Base-by-base conservation (phyloP, 2,329 filamentous ascomycete species). In the Tolypocladium album region DNA sequence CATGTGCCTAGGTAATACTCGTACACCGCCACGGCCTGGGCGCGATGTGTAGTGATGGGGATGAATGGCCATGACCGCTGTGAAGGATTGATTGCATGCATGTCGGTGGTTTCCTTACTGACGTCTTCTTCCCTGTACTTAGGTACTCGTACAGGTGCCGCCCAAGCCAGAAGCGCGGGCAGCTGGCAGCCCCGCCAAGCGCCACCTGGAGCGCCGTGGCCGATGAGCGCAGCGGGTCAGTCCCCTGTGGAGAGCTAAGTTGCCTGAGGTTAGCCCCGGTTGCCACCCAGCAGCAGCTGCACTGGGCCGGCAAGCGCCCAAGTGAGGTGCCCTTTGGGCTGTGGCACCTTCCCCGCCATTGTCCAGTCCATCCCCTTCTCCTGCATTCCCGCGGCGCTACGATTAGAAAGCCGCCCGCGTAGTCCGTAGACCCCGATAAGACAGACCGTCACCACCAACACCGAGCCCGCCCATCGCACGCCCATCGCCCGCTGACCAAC, bases 351-450 rank as follows among this genome's bases (percentile, higher is more conserved):
- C 40, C 38, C 42, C 59, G 55, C 56, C 55, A 39, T 45, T 38
- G 50, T 22, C 24, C 20, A 11, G 36, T 47, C 42, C 42, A 45
- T 36, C 42, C 55, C 47, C 45, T 36, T 58, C 59, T 62, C 55
- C 59, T 59, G 61, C 61, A 61, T 47, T 55, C 43, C 20, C 50
- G 57, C 56, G 38, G 55, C 61, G 59, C 59, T 61, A 59, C 47
- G 53, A 57, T 47, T 31, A 24, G 15, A 45, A 24, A 20, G 11
- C 43, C 42, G 42, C 42, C 12, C 42, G 42, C 3, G 27, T 31
- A 5, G 27, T 31, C 27, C 15, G 45, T 24, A 12, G 13, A 50
- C 27, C 20, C 36, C 52, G 40, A 40, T 34, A 27, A 39, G 38
- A 56, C 53, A 39, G 58, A 60, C 56, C 52, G 6, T 38, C 12